A percentile compares a stretch with the other conserved stretches of the same genome.
Evolutionary conservation across 495 filamentous ascomycete species (phyloP).

Genomic region (Aspergillus taichungensis): DNA sequence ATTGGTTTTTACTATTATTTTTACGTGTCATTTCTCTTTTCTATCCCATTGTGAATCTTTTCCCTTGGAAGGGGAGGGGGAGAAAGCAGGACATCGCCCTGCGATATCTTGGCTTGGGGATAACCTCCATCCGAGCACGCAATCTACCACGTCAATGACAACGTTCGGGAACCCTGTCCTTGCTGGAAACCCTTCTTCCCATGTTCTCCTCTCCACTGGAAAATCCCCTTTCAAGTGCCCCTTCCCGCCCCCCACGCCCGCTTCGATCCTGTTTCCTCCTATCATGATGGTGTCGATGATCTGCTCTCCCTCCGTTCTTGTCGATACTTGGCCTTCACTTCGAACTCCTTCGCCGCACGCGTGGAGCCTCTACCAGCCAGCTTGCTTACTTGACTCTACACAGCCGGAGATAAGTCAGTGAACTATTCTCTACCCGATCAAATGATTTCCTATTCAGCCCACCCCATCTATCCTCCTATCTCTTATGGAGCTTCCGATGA

Average conservation of each 20-base stretch:
- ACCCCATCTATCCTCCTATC: conserved; percentile 39
- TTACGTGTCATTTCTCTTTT: not conserved
- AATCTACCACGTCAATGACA: conserved; percentile 35
- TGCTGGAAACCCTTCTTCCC: conserved; percentile 12
- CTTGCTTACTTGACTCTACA: conserved; percentile 18
- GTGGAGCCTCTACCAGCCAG: not conserved
- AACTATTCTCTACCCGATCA: conserved; percentile 37
- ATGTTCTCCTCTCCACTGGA: conserved; percentile 4
- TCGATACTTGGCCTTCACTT: too few species aligned
- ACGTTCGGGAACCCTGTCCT: conserved; percentile 14
- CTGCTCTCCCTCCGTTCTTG: too few species aligned
- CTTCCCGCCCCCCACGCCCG: conserved; percentile 4
- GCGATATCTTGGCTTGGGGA: conserved; percentile 7
- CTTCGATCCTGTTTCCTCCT: not conserved
- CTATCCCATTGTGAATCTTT: not conserved
- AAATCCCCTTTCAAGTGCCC: conserved; percentile 4
- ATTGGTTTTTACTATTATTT: not conserved
- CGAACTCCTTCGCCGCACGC: too few species aligned
- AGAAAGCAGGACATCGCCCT: too few species aligned
- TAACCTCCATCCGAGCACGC: conserved; percentile 30
- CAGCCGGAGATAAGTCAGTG: conserved; percentile 32
- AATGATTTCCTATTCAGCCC: conserved; percentile 37
- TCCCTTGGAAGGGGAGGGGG: too few species aligned
- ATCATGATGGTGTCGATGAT: not conserved
- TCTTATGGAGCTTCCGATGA: conserved; percentile 34